These are phyloP conservation scores for Extremus antarcticus DNA, from an alignment of 495 filamentous ascomycete species.

Conservation along the genomic window DNA sequence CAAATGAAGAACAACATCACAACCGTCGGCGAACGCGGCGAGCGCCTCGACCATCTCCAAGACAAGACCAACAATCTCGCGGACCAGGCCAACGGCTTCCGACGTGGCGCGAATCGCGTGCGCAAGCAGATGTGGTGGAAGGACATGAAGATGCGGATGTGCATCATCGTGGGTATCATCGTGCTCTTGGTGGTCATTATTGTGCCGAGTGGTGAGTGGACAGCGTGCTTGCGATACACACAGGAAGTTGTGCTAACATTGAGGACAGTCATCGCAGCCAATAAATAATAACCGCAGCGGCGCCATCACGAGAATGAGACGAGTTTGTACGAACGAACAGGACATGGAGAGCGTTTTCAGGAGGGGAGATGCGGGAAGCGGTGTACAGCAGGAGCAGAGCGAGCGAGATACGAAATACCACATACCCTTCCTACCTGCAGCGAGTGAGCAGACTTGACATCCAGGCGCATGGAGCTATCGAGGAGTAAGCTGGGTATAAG, in stretches of 20 bases:
- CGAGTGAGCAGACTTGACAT: not conserved
- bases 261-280: not conserved
- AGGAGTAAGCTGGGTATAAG: not conserved
- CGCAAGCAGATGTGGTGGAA: conserved; percentile 89
- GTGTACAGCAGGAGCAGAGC: conserved; percentile 89
- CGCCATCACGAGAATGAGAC: not conserved
- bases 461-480: not conserved
- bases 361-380: no score
- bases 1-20: conserved; percentile 29
- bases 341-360: no score
- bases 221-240: no score
- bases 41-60: conserved; percentile 77
- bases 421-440: not conserved
- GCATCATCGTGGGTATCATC: conserved; percentile 77
- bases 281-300: not conserved
- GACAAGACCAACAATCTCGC: conserved; percentile 94
- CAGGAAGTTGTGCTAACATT: no score
- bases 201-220: conserved; percentile 64
- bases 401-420: conserved; percentile 63
- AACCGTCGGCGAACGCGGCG: conserved; percentile 70
- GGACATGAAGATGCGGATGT: conserved; percentile 99
- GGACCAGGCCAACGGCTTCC: conserved; percentile 82
- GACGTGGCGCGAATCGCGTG: conserved; percentile 86
- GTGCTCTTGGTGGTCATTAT: conserved; percentile 85
- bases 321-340: not conserved